These are phyloP conservation scores for Claviceps humidiphila DNA, from an alignment of 2,329 filamentous ascomycete species.

Conservation along the genomic window DNA sequence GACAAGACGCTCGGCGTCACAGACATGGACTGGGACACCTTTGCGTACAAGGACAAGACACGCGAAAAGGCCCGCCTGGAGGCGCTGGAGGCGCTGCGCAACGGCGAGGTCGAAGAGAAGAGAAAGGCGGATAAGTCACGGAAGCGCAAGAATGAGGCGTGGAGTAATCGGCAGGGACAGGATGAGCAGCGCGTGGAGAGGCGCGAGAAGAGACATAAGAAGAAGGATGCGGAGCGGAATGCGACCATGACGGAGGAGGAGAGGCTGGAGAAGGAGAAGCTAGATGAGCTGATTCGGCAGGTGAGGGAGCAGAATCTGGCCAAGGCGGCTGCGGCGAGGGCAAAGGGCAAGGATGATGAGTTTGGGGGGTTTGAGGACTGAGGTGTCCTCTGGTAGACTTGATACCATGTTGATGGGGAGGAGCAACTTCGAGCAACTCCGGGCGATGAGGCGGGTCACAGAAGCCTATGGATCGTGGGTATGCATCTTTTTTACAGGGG, in stretches of 20 bases:
- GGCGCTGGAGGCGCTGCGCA: conserved; percentile 37
- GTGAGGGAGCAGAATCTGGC: conserved; percentile 45
- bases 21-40: conserved; percentile 53
- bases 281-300: conserved; percentile 50
- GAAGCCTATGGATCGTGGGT: no score
- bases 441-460: no score
- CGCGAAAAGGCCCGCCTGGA: conserved; percentile 52
- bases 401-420: no score
- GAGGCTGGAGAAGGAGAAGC: conserved; percentile 46
- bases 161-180: conserved; percentile 58
- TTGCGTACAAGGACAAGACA: conserved; percentile 57
- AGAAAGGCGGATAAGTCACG: conserved; percentile 30
- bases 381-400: background rate
- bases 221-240: conserved; percentile 48
- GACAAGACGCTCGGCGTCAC: conserved; percentile 50
- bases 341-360: conserved; percentile 29
- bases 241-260: conserved; percentile 59
- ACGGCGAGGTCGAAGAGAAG: conserved; percentile 23
- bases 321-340: conserved; percentile 16
- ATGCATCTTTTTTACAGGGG: no score
- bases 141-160: conserved; percentile 53
- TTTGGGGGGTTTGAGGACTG: conserved; percentile 47
- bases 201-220: conserved; percentile 50
- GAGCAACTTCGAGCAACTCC: no score
- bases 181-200: conserved; percentile 49